Percentiles rank a stretch among this genome's conserved stretches.
phyloP scores from a whole-genome alignment of 2,329 filamentous ascomycete species.

The Acarospora socialis region DNA sequence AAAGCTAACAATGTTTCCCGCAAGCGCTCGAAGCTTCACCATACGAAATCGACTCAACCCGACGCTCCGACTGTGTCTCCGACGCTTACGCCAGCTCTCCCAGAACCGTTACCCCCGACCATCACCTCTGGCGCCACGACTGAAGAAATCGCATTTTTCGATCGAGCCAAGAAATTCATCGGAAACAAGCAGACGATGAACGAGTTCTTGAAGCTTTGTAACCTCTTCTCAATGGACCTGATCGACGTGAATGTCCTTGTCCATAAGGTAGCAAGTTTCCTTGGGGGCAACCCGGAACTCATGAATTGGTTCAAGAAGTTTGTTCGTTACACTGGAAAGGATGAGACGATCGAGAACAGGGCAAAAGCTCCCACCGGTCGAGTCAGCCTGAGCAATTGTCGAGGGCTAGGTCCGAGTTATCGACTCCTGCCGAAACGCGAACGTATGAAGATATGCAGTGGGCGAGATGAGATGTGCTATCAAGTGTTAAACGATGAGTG shows the following conservation, averaged over 20 bases:
- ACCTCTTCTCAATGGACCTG: conserved; percentile 83
- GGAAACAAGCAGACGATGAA: conserved; percentile 84
- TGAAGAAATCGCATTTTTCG: conserved; percentile 88
- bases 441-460: conserved; percentile 79
- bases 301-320: conserved; percentile 78
- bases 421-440: conserved; percentile 81
- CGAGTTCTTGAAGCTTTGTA: conserved; percentile 94
- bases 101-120: conserved; percentile 70
- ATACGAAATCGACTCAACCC: conserved; percentile 47
- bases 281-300: conserved; percentile 78
- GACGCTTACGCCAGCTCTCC: conserved; percentile 74
- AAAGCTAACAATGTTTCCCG: conserved; percentile 16
- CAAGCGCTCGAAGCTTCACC: conserved; percentile 62
- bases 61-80: conserved; percentile 57
- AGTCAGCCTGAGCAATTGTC: conserved; percentile 89
- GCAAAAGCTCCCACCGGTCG: conserved; percentile 62
- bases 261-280: conserved; percentile 70
- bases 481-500: conserved; percentile 93
- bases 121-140: conserved; percentile 57
- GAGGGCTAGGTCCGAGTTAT: conserved; percentile 91
- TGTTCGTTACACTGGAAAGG: conserved; percentile 61
- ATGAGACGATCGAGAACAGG: conserved; percentile 65
- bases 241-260: conserved; percentile 75
- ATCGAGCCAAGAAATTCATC: conserved; percentile 91
- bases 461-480: conserved; percentile 86